These are phyloP conservation scores for Brassica carinata DNA, from an alignment of 345 rosid genomes.

Conservation along the genomic window DNA sequence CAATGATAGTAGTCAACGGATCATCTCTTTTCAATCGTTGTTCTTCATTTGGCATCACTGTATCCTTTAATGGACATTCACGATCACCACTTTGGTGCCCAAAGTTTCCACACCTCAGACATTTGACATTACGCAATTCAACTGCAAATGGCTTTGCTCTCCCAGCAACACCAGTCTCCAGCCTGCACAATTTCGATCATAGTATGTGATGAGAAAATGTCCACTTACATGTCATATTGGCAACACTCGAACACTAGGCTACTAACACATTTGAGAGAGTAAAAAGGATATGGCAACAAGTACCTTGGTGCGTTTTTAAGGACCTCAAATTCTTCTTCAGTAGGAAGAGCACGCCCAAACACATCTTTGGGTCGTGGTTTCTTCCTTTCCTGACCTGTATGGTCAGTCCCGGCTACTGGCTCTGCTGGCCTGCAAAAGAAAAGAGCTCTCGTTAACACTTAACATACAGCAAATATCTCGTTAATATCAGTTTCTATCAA, in stretches of 20 bases:
- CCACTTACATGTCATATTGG: not conserved
- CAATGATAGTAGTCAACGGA: slow-evolving; percentile 85
- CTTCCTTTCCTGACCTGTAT: slow-evolving; percentile 55
- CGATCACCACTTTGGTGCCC: slow-evolving; percentile 99
- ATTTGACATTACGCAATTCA: slow-evolving; percentile 89
- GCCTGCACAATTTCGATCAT: slow-evolving; percentile 48
- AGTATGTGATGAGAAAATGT: not conserved
- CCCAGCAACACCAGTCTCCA: slow-evolving; percentile 84
- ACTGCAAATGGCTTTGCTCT: slow-evolving; percentile 90
- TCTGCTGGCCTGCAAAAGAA: slow-evolving; percentile 43
- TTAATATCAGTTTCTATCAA: not conserved
- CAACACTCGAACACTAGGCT: not conserved
- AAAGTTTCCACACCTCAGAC: slow-evolving; percentile 83
- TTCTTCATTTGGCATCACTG: slow-evolving; percentile 93
- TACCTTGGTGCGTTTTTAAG: slow-evolving; percentile 92
- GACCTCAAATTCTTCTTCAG: slow-evolving; percentile 85
- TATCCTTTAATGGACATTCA: slow-evolving; percentile 91
- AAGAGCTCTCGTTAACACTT: not conserved
- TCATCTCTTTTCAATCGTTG: slow-evolving; percentile 90
- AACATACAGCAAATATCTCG: not conserved
- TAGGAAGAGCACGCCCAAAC: slow-evolving; percentile 93
- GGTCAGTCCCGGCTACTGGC: slow-evolving; percentile 31
- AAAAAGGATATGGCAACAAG: not conserved
- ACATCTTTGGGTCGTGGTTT: slow-evolving; percentile 93
- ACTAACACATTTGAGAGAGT: not conserved